A percentile compares a stretch with the other conserved stretches of the same genome.
phyloP scores from a whole-genome alignment of 75 land plant species.

The Picea glauca region DNA sequence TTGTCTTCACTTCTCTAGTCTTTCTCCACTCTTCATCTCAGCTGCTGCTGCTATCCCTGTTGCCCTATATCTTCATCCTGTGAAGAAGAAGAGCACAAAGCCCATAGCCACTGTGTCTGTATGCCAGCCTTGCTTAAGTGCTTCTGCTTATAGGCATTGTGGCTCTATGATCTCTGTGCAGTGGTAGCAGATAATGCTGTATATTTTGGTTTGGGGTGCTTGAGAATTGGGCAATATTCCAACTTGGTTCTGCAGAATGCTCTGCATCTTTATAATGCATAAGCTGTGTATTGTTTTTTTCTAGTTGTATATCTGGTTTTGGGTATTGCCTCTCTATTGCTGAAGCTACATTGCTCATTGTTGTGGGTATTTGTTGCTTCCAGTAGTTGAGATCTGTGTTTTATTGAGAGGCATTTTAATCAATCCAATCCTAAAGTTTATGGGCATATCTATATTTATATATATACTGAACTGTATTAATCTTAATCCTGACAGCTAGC shows the following conservation, averaged over 20 bases:
- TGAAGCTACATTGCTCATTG: conserved; percentile 1
- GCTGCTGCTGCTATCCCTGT: not conserved
- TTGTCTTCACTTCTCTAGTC: not conserved
- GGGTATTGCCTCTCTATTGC: not conserved
- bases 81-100: not conserved
- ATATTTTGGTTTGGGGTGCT: too few species aligned
- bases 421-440: too few species aligned
- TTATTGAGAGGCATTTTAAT: not conserved
- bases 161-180: not conserved
- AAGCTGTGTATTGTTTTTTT: not conserved
- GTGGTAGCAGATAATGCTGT: not conserved
- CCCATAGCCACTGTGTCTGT: not conserved
- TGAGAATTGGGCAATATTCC: too few species aligned
- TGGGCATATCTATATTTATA: too few species aligned
- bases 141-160: not conserved
- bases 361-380: not conserved
- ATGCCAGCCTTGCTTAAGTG: not conserved
- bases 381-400: not conserved
- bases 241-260: too few species aligned
- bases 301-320: not conserved
- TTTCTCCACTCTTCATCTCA: not conserved
- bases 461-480: too few species aligned
- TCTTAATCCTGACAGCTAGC: too few species aligned
- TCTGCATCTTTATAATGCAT: not conserved
- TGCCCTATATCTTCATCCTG: not conserved